Base-by-base conservation (phyloP, 78 protist genomes). In the Mantamonas sphyraenae region DNA sequence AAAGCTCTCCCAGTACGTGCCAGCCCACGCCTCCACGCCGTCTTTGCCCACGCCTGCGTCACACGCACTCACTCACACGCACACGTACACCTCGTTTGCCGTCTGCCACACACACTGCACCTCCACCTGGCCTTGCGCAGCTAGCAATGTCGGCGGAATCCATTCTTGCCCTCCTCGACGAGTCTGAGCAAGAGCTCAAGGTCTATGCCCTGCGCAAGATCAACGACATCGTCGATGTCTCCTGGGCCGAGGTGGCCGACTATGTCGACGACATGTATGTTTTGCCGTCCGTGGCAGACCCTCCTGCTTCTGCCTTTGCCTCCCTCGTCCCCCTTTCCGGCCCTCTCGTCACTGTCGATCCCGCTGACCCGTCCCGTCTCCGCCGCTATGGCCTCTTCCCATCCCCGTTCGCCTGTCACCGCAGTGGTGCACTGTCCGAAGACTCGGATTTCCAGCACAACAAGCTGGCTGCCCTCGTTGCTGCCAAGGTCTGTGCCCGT, bases 241-340 rank as follows among this genome's bases (percentile, higher is more conserved):
- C 76, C 50, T 94, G 98, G 98, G 72, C 86, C n/a, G 96, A 94
- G 68, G 77, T 90, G 14, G 70, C 91, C 0, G 79, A 85, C 38
- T n/a, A 59, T 38, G 33, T 91, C 19, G 70, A 45, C 5, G 70
- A 60, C 30, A 84, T 89, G 85, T 87, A 56, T n/a, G n/a, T n/a
- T n/a, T n/a, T n/a, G n/a, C n/a, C n/a, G n/a, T n/a, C n/a, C n/a
- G n/a, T n/a, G n/a, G n/a, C n/a, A 14, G 59, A 16, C 62, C 28
- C 5, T 19, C 22, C 3, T 3, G 20, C 2, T 43, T 2, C 58
- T 1, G 0, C 45, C 0, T 14, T 8, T 43, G 24, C 60, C 2
- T 9, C 40, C 64, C 55, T 26, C 5, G 26, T 8, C 73, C 38
- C 58, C 2, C 30, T 7, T 24, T 8, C n/a, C 8, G 30, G 28